Evolutionary conservation across 768 basidiomycete species (phyloP), one percentile per base, ranked within the genome.

Genomic region (Mycena leptocephala): DNA sequence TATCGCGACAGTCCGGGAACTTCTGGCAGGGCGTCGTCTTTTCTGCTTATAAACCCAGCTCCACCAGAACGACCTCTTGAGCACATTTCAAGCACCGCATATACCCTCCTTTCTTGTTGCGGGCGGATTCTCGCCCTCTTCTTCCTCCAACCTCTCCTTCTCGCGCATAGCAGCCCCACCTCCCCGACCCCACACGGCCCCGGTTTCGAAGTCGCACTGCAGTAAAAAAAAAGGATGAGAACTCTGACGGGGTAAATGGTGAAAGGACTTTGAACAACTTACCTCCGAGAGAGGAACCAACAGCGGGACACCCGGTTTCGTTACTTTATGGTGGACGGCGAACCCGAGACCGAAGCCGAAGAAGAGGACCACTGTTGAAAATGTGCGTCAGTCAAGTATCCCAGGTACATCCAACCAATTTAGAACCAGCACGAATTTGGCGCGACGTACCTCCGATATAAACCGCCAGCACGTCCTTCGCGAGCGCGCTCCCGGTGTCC

Each of bases 101-200:
- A 18, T 20, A 20, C 43, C 48, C 30, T 63, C 43, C 5, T n/a
- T n/a, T n/a, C n/a, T n/a, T n/a, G n/a, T n/a, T n/a, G 46, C 33
- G 18, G 48, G 37, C 26, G 33, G 5, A 7, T 14, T 65, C 71
- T 70, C 69, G 10, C 10, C 33, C 51, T 35, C 68, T 18, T 20
- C 33, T 8, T 14, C 33, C 8, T 77, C 77, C 70, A 65, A 73
- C 46, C 68, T 66, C 69, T 88, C 88, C 53, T 81, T 81, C 73
- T 84, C 85, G 24, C 85, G 83, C 18, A 87, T 53, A 2, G 76
- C 78, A 33, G 62, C 80, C 8, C 88, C 89, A 24, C 88, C 89
- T 11, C 90, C 90, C 0, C 82, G 82, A 10, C 81, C 82, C 91
- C 91, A 92, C 48, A 88, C 89, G 1, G 91, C 91, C 73, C 90